These are phyloP conservation scores for Styphnolobium japonicum DNA, from an alignment of 306 rosid species.

Conservation along the genomic window DNA sequence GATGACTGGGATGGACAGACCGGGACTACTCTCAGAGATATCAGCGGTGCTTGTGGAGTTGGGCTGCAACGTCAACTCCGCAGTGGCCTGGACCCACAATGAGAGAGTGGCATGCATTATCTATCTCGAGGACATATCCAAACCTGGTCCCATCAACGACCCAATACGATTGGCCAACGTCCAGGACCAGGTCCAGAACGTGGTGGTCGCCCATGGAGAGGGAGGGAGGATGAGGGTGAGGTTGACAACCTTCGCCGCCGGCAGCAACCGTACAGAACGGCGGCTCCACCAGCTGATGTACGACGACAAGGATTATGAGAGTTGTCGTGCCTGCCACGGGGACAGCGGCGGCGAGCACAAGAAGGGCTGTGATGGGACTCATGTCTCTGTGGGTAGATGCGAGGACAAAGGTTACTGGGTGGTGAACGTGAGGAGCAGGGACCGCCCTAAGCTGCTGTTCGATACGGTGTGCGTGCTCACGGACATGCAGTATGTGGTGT, in stretches of 20 bases:
- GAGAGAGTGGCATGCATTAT: constrained; percentile 46
- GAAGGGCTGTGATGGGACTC: constrained; percentile 51
- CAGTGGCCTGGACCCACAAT: constrained; percentile 62
- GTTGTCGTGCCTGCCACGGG: constrained; percentile 33
- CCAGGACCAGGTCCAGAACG: constrained; percentile 40
- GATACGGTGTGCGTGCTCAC: constrained; percentile 73
- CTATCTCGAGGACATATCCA: constrained; percentile 42
- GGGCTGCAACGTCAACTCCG: constrained; percentile 51
- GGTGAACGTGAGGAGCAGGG: constrained; percentile 50
- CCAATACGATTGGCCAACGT: constrained; percentile 40
- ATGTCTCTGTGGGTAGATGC: constrained; percentile 46
- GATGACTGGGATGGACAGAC: constrained; percentile 46
- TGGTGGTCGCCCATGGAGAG: constrained; percentile 51
- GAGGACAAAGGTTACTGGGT: constrained; percentile 59
- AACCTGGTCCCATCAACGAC: constrained; percentile 43
- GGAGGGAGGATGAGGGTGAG: constrained; percentile 48
- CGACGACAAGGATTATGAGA: constrained; percentile 49
- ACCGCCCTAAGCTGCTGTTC: constrained; percentile 58
- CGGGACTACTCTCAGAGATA: constrained; percentile 58
- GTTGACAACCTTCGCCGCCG: constrained; percentile 31
- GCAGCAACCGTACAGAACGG: constrained; percentile 54
- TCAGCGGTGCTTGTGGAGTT: constrained; percentile 42
- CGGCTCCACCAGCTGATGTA: constrained; percentile 79
- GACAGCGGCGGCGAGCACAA: constrained; percentile 22
- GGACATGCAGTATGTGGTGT: constrained; percentile 59